Percentiles rank a stretch among this genome's conserved stretches.
Evolutionary conservation across 352 stramenopile genomes (phyloP).

Genomic region (Elongisporangium anandrum): DNA sequence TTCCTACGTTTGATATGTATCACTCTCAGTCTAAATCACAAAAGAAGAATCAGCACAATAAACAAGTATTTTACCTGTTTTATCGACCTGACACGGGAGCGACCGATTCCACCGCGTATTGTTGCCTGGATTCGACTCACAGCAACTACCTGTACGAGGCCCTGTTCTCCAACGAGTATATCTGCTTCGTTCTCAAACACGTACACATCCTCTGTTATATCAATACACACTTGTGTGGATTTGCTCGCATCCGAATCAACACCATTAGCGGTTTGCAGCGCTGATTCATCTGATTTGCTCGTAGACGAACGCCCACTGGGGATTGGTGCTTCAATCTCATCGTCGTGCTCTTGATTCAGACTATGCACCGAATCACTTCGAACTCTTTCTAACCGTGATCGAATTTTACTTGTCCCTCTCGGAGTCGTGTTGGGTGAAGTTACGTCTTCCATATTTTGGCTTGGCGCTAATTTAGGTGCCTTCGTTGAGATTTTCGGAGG

Average conservation of each 20-base stretch:
- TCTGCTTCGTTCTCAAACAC: conserved; percentile 16
- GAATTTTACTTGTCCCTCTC: conserved; percentile 23
- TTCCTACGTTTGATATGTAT: no score
- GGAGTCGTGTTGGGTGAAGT: conserved; percentile 11
- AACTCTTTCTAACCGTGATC: conserved; percentile 24
- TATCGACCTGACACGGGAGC: conserved; percentile 13
- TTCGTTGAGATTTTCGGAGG: neutral
- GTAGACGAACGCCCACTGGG: no score
- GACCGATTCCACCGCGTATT: conserved; percentile 21
- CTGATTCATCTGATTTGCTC: neutral
- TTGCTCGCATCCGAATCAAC: neutral
- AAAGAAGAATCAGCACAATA: no score
- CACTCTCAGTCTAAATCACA: no score
- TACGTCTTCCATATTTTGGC: neutral
- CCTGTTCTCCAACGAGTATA: conserved; percentile 13
- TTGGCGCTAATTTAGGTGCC: conserved; percentile 4
- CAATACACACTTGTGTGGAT: conserved; percentile 10
- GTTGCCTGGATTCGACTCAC: conserved; percentile 27
- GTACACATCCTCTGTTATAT: conserved; percentile 15
- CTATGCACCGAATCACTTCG: conserved; percentile 18
- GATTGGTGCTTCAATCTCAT: neutral
- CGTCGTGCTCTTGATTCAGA: conserved; percentile 7
- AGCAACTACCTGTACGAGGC: conserved; percentile 18
- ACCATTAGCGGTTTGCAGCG: no score
- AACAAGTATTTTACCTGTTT: conserved; percentile 35